Evolutionary conservation across 2,329 filamentous ascomycete genomes (phyloP).

Genomic region (Ramularia endophylla): DNA sequence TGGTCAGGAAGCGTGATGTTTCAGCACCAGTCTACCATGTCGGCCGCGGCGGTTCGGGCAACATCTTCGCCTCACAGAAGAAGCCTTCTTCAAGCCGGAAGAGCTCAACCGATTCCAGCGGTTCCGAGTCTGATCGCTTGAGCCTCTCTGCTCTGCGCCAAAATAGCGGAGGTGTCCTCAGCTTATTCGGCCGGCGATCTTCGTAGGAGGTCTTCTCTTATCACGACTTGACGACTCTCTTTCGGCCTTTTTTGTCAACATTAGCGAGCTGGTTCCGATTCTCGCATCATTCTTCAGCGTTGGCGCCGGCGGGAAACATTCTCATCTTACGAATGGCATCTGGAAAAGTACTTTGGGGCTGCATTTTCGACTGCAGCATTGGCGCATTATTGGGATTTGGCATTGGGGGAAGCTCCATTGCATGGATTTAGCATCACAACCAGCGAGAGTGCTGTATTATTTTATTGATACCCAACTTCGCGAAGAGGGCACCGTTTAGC

Average conservation of each 20-base stretch:
- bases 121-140: conserved; percentile 19
- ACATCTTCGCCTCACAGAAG: conserved; percentile 37
- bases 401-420: too few relatives aligned
- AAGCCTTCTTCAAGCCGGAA: conserved; percentile 5
- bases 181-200: conserved; percentile 20
- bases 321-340: not conserved
- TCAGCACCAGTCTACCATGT: conserved; percentile 57
- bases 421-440: too few relatives aligned
- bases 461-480: too few relatives aligned
- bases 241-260: conserved; percentile 3
- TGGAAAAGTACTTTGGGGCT: too few relatives aligned
- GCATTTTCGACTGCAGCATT: too few relatives aligned
- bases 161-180: conserved; percentile 11
- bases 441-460: too few relatives aligned
- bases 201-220: conserved; percentile 7
- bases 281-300: conserved; percentile 19
- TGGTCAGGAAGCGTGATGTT: conserved; percentile 47
- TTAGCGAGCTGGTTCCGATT: conserved; percentile 20
- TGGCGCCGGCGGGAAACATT: conserved; percentile 14
- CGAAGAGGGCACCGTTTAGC: too few relatives aligned
- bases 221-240: conserved; percentile 10
- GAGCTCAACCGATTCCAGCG: conserved; percentile 13
- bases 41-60: conserved; percentile 57
- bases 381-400: conserved; percentile 5
- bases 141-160: conserved; percentile 1